phyloP scores from a whole-genome alignment of 2,329 filamentous ascomycete species.

The Talaromyces marneffei region DNA sequence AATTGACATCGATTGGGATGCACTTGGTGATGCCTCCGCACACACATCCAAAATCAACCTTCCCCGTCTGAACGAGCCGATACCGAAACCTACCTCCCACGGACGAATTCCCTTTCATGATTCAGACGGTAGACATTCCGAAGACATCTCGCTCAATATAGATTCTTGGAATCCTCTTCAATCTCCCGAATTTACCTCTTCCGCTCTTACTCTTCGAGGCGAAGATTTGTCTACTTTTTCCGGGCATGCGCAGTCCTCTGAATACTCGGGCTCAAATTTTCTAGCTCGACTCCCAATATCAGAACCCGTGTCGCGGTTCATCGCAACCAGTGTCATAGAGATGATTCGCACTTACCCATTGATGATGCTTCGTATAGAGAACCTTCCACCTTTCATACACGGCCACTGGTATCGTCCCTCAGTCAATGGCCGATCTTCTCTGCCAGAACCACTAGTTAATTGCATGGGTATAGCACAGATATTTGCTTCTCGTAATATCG shows the following conservation, averaged over 20 bases:
- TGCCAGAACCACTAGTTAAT: not conserved
- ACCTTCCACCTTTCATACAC: slow-evolving; percentile 7
- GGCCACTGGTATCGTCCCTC: not conserved
- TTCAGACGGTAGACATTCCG: not conserved
- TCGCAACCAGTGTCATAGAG: not conserved
- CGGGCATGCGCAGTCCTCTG: not conserved
- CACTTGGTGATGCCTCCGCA: not conserved
- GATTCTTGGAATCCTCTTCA: not conserved
- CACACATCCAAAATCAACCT: not conserved
- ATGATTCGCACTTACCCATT: slow-evolving; percentile 1
- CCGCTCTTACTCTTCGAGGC: not conserved
- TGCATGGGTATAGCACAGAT: slow-evolving; percentile 8
- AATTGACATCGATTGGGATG: not conserved
- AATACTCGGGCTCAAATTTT: not conserved
- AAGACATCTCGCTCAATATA: not conserved
- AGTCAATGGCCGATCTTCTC: not conserved
- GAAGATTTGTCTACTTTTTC: not conserved
- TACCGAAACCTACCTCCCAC: not conserved
- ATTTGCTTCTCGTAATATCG: slow-evolving; percentile 2
- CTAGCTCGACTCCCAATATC: not conserved
- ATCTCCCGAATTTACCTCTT: not conserved
- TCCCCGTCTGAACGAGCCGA: not conserved
- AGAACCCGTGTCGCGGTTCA: not conserved
- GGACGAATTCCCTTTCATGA: not conserved
- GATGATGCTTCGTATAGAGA: slow-evolving; percentile 9